Percentiles rank a stretch among this genome's conserved stretches.
Evolutionary conservation across 441 rosid species (phyloP).

Genomic region (Erodium chrysanthum): DNA sequence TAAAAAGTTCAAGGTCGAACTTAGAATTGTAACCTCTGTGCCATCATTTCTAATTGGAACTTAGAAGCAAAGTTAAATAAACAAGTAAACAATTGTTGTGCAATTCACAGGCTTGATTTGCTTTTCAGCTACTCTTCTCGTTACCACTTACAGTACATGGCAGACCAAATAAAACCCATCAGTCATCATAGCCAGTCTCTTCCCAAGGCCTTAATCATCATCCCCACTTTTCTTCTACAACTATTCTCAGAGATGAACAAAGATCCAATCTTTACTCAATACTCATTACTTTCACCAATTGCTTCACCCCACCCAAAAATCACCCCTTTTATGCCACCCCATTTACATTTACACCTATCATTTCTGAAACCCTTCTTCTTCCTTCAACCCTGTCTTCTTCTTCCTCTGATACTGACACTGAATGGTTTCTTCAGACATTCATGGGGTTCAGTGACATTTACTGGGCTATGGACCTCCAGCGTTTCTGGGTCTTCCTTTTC

Average conservation of each 20-base stretch:
- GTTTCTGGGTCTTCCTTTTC: conserved; percentile 33
- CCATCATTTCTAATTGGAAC: neutral
- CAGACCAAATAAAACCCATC: neutral
- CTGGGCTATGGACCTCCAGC: conserved; percentile 33
- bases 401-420: neutral
- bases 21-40: no score
- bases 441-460: neutral
- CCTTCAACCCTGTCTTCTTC: conserved; percentile 9
- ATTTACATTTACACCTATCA: neutral
- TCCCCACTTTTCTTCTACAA: neutral
- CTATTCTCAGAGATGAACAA: neutral
- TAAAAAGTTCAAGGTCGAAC: no score
- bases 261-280: neutral
- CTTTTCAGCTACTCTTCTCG: conserved; percentile 1
- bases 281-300: neutral
- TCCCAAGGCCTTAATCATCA: neutral
- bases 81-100: neutral
- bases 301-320: neutral
- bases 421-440: conserved; percentile 9
- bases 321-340: neutral
- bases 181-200: neutral
- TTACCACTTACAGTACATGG: neutral
- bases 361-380: neutral
- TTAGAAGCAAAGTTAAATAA: neutral
- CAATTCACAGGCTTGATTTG: neutral